These are phyloP conservation scores for Hypoxylon sp. DNA, from an alignment of 2,329 filamentous ascomycete genomes.

Conservation along the genomic window DNA sequence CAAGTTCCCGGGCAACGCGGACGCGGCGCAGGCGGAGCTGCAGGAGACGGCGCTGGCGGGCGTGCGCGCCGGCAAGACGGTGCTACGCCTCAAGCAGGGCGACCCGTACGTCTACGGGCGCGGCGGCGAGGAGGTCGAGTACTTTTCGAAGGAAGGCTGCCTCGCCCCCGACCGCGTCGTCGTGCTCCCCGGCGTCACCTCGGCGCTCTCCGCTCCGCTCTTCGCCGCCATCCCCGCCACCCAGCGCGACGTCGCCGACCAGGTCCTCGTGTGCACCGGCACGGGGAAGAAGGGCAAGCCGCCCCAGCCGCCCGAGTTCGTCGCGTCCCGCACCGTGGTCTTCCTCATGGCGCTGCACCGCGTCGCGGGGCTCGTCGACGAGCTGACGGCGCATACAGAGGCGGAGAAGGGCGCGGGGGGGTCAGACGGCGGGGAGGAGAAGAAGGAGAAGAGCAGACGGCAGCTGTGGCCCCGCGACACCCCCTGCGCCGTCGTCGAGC, in stretches of 20 bases:
- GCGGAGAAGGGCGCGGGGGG: conserved; percentile 44
- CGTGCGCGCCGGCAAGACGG: conserved; percentile 71
- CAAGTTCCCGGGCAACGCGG: conserved; percentile 97
- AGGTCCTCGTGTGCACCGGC: conserved; percentile 94
- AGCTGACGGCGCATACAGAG: conserved; percentile 63
- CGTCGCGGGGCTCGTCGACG: conserved; percentile 74
- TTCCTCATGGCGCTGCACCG: conserved; percentile 96
- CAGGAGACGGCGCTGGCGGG: conserved; percentile 78
- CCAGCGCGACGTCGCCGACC: conserved; percentile 88
- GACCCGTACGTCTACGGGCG: conserved; percentile 97
- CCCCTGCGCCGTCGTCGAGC: conserved; percentile 90
- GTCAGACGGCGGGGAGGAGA: conserved; percentile 30
- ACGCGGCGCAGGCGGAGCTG: conserved; percentile 90
- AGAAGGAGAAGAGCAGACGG: not conserved
- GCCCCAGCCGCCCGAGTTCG: conserved; percentile 81
- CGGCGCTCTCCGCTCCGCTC: conserved; percentile 83
- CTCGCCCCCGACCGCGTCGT: conserved; percentile 64
- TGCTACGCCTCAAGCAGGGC: conserved; percentile 92
- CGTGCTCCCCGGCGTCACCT: conserved; percentile 91
- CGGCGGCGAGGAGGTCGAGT: conserved; percentile 89
- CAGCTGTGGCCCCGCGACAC: conserved; percentile 75
- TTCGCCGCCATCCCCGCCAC: conserved; percentile 90
- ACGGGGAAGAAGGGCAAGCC: conserved; percentile 89
- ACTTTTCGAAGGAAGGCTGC: conserved; percentile 81
- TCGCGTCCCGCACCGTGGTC: conserved; percentile 80